Percentiles rank a stretch among this genome's conserved stretches.
Conservation (phyloP, 2,329 filamentous ascomycete genomes). For the Iodosphaeria phyllophila region DNA sequence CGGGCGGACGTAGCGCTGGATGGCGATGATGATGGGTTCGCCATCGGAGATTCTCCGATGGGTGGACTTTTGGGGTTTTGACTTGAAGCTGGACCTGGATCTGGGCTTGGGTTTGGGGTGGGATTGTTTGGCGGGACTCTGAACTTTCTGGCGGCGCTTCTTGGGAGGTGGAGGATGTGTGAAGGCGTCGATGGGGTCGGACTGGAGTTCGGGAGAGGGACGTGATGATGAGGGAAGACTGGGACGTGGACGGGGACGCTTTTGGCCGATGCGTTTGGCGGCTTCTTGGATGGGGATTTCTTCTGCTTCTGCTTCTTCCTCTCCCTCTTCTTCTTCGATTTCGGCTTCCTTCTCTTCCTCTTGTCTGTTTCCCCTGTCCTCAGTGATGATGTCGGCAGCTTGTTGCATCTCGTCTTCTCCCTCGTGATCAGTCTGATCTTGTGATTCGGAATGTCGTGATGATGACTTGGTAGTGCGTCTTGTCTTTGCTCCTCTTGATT, state of each 20-base stretch:
- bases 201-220: too few species aligned
- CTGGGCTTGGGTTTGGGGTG: conserved; percentile 14
- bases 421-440: conserved; percentile 1
- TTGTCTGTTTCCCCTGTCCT: neutral
- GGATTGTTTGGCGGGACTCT: conserved; percentile 23
- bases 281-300: conserved; percentile 24
- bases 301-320: conserved; percentile 18
- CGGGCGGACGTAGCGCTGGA: conserved; percentile 38
- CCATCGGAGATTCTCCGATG: conserved; percentile 10
- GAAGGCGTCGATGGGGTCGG: too few species aligned
- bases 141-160: conserved; percentile 14
- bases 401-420: conserved; percentile 2
- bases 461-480: conserved; percentile 1
- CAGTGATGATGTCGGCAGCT: conserved; percentile 2
- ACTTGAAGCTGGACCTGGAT: conserved; percentile 6
- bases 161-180: conserved; percentile 15
- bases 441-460: too few species aligned
- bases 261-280: conserved; percentile 21
- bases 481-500: conserved; percentile 4
- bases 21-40: conserved; percentile 31
- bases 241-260: conserved; percentile 20
- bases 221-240: conserved; percentile 21
- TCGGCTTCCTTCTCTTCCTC: conserved; percentile 3
- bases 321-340: conserved; percentile 7
- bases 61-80: conserved; percentile 6